Evolutionary conservation across 1,139 yeast species (phyloP).

Genomic region (Sugiyamaella grinbergsii): DNA sequence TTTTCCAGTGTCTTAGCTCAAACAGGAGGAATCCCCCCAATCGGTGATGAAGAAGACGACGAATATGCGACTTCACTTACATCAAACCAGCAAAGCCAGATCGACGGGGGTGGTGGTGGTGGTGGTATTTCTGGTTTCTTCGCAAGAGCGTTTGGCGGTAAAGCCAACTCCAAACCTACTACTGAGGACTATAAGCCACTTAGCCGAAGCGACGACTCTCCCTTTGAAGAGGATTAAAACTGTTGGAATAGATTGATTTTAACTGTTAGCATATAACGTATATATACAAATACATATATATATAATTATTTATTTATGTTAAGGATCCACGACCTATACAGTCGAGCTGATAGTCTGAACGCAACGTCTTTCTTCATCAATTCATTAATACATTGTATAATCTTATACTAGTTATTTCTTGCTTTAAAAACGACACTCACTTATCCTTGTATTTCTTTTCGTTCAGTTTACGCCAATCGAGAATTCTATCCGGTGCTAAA

Average conservation of each 20-base stretch:
- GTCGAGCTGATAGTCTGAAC: no score
- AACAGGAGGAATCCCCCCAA: neutral
- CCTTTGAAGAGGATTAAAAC: constrained; percentile 5
- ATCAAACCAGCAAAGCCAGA: neutral
- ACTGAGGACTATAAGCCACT: constrained; percentile 20
- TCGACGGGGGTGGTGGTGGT: neutral
- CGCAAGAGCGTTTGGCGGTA: constrained; percentile 13
- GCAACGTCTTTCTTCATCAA: neutral
- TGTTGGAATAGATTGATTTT: neutral
- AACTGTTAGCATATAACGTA: neutral
- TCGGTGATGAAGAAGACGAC: constrained; percentile 3
- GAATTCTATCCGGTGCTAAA: constrained; percentile 15
- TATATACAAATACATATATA: neutral
- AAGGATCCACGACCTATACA: no score
- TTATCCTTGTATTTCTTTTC: constrained; percentile 1
- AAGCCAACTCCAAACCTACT: neutral
- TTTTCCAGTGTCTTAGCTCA: constrained; percentile 17
- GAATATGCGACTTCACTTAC: constrained; percentile 12
- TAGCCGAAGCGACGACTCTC: constrained; percentile 9
- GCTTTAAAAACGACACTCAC: no score
- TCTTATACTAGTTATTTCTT: neutral
- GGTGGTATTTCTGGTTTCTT: constrained; percentile 17
- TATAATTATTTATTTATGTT: no score
- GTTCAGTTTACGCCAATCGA: constrained; percentile 19
- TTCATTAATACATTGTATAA: constrained; percentile 6